Evolutionary conservation across 2,329 filamentous ascomycete genomes (phyloP), one percentile per base, ranked within the genome.

Genomic region (Ophiostoma sp.): DNA sequence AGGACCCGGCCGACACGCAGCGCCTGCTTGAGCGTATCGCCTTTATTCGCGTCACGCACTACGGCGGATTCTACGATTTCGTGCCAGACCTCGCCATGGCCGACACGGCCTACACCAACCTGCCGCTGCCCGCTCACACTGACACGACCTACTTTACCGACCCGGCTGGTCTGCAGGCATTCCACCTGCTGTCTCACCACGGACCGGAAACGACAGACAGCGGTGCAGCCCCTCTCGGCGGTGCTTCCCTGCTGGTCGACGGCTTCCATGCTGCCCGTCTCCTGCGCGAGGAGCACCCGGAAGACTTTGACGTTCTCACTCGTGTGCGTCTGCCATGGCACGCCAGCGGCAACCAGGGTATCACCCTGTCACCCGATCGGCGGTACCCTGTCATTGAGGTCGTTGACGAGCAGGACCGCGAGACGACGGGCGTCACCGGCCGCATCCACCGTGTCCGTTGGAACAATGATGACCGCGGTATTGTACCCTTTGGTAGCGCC

Each of bases 81-180:
- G 93, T 93, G 0, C 92, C 95, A 5, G 93, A 98, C 81, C 87
- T 98, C 31, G 91, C 93, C 36, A 92, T 92, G 79, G 95, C 95
- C 76, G 94, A 97, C 79, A 97, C 93, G 1, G 94, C 94, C 3
- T 99, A 98, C 83, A 98, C 95, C 1, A 94, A 92, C 78, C 86
- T 96, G 69, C 90, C 91, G 0, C 88, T 99, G 2, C 89, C 90
- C 25, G 91, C 93, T 0, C 96, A 99, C 82, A 98, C 95, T 0
- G 96, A 99, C 82, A 98, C 90, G 7, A 97, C 95, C 0, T 98
- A 99, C 82, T 98, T 98, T 83, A 94, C 90, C 28, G 95, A 98
- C 76, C 95, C 96, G 0, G 91, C 93, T 1, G 94, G 95, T 11
- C 87, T 99, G 45, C 96, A 99, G 81, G 90, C 96, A 33, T 97